Evolutionary conservation across 352 stramenopile genomes (phyloP), one percentile per base, ranked within the genome.

Genomic region (Phytophthora sp.): DNA sequence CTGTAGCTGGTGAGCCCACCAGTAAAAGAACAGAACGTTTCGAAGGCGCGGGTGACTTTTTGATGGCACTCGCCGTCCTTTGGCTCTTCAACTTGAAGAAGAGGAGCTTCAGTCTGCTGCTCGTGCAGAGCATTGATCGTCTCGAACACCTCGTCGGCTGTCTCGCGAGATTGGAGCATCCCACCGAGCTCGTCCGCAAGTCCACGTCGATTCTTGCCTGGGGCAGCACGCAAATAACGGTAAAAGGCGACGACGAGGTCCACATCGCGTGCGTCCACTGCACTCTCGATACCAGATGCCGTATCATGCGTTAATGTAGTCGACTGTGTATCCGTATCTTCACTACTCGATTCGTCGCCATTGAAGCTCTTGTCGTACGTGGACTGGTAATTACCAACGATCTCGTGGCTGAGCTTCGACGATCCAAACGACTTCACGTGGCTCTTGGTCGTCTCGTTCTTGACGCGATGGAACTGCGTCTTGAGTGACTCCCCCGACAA

Each of bases 331-430:
- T 65, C 30, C 1, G 18, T 41, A 6, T 67, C 47, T 1, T 67
- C 33, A 21, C 54, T 62, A 18, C n/a, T 64, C 7, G 66, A 62
- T 2, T 63, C 29, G 21, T 76, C 76, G 6, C 69, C 67, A 13
- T 57, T 61, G 2, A 63, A 57, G 21, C 53, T 70, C 31, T 80
- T 73, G 63, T 95, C 87, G 53, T 89, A 89, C 15, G 79, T 91
- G 13, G 82, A 91, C 65, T 93, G 82, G 51, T 92, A 95, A 56
- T 95, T 92, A 35, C 84, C 87, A 16, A 94, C 84, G 42, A 92
- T 93, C 58, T 94, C 85, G 29, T 89, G 76, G 21, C 67, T 72
- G 23, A 95, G 77, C 4, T 68, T 73, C 23, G 67, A 69, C n/a
- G 68, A 69, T 1, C 87, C 87, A 47, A 95, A 92, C n/a, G 75